Percentiles rank a stretch among this genome's conserved stretches.
phyloP scores from a whole-genome alignment of 225 moss, liverwort and hornwort species.

The Pseudisothecium myosuroides region DNA sequence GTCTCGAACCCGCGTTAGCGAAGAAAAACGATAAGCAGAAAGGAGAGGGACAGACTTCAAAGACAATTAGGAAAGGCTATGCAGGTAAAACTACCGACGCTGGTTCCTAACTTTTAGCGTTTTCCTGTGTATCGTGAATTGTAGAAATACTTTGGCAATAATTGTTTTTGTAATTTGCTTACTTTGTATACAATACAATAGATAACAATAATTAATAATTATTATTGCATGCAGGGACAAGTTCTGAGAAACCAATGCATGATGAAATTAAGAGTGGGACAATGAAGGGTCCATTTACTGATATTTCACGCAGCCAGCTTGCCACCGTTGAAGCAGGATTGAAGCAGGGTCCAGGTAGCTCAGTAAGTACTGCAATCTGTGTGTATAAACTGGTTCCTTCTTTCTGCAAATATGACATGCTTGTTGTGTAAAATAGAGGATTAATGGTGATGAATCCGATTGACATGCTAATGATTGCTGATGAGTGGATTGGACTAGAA shows the following conservation, averaged over 20 bases:
- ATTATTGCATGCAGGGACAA: slow-evolving; percentile 24
- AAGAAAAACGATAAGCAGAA: neutral
- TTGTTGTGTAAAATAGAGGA: neutral
- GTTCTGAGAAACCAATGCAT: slow-evolving; percentile 8
- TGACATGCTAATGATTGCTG: neutral
- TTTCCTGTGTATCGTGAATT: neutral
- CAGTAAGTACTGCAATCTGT: slow-evolving; percentile 28
- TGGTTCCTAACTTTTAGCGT: neutral
- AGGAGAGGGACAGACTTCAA: neutral
- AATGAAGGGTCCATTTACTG: neutral
- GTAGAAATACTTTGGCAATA: neutral
- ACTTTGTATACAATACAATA: neutral
- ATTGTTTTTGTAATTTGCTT: neutral
- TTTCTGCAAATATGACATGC: neutral
- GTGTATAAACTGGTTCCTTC: neutral
- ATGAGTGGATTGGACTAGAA: neutral
- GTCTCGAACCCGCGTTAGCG: neutral
- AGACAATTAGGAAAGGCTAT: neutral
- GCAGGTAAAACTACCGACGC: slow-evolving; percentile 2
- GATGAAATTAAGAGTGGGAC: slow-evolving; percentile 2
- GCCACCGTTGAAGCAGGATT: slow-evolving; percentile 3
- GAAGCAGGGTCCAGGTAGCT: slow-evolving; percentile 8
- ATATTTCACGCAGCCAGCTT: slow-evolving; percentile 13
- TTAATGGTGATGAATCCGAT: neutral
- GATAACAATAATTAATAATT: neutral